These are phyloP conservation scores for Neonectria punicea DNA, from an alignment of 2,329 filamentous ascomycete genomes.

Conservation along the genomic window DNA sequence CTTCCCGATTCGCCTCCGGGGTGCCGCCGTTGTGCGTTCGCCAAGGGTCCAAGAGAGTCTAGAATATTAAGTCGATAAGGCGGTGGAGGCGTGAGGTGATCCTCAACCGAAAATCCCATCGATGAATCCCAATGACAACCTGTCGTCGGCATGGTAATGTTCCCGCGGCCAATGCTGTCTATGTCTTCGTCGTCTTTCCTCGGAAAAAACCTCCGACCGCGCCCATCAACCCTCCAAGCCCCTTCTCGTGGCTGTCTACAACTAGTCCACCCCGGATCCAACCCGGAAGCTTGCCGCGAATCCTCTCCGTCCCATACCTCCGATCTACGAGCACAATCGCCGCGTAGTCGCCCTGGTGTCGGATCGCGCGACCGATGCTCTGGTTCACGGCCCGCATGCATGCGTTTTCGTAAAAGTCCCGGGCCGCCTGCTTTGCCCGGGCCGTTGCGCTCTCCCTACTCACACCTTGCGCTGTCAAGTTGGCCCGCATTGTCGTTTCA, in stretches of 20 bases:
- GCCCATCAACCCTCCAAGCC: slow-evolving; percentile 69
- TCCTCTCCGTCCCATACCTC: slow-evolving; percentile 78
- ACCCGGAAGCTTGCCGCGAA: slow-evolving; percentile 81
- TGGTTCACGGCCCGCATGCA: slow-evolving; percentile 99
- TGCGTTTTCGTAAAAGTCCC: slow-evolving; percentile 91
- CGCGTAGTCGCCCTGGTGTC: slow-evolving; percentile 89
- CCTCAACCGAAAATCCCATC: background rate
- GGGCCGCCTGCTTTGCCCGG: slow-evolving; percentile 66
- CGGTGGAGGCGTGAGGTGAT: slow-evolving; percentile 11
- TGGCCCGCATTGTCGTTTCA: slow-evolving; percentile 65
- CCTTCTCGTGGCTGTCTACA: slow-evolving; percentile 58
- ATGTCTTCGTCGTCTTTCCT: slow-evolving; percentile 51
- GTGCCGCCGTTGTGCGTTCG: slow-evolving; percentile 21
- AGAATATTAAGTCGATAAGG: slow-evolving; percentile 16
- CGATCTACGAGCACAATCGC: slow-evolving; percentile 87
- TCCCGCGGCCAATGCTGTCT: background rate
- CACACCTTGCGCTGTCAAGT: slow-evolving; percentile 44
- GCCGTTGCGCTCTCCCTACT: slow-evolving; percentile 41
- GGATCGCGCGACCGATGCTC: slow-evolving; percentile 91
- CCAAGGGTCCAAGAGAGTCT: slow-evolving; percentile 29
- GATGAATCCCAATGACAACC: background rate
- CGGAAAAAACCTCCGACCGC: slow-evolving; percentile 68
- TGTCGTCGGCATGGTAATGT: slow-evolving; percentile 2
- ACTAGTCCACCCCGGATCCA: slow-evolving; percentile 85
- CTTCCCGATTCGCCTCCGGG: slow-evolving; percentile 28